Evolutionary conservation across 805 yeast genomes (phyloP), one percentile per base, ranked within the genome.

Genomic region (Cyberlindnera japonica): DNA sequence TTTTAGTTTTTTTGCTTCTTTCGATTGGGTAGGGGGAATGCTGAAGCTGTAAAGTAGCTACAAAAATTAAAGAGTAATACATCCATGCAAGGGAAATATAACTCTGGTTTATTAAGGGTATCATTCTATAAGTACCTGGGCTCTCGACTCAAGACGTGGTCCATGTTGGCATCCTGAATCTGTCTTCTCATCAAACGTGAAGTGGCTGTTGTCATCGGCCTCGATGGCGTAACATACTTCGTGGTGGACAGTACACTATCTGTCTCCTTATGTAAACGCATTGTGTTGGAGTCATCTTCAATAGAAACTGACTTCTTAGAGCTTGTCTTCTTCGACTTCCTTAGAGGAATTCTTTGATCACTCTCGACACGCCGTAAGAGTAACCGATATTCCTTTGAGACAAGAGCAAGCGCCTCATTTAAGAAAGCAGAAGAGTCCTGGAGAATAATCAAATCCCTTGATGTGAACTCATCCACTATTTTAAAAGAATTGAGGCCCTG

Each of bases 331-430:
- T 37, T 38, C 13, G 3, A n/a, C 34, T 38, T 43, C 9, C 40
- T 37, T 10, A 43, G 33, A 15, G 46, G 46, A 14, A 38, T 38
- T 22, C 19, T 27, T 21, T 37, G 43, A 3, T 43, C 43, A 16
- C 17, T 26, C 20, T 38, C 43, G 2, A 23, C 18, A 9, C 41
- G 25, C 9, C 27, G 40, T 37, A 43, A 38, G 4, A 43, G 37
- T 11, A 15, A 2, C 1, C 41, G 35, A 18, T 43, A 43, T 30
- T 43, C 47, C 19, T 25, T 43, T 2, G 47, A 27, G 13, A 43
- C 35, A 14, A 43, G 47, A 1, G 40, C 32, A 21, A 43, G 40
- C 10, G 47, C 47, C 36, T 43, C 47, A 17, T 35, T 43, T 24
- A 43, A 36, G 28, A 43, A 43, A 8, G 40, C 17, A 2, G 43